Base-by-base conservation (phyloP, 306 rosid species). In the Trifolium pratense region DNA sequence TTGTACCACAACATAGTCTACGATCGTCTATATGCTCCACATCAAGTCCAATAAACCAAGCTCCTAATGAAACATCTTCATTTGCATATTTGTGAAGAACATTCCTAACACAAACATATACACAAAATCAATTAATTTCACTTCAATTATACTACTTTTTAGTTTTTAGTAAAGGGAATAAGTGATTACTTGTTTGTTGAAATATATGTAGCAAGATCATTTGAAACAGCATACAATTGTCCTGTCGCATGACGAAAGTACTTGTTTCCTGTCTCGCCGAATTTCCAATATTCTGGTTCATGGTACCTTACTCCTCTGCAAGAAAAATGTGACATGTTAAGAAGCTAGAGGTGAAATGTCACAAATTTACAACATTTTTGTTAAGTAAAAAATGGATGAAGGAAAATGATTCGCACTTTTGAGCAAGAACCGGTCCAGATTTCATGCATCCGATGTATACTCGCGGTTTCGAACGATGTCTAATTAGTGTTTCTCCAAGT, bases 241-340 rank as follows among this genome's bases (percentile, higher is more conserved):
- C 99, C 99, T 0, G 99, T 95, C 66, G 99, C 99, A 1, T 95
- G 99, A 16, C 99, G 97, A 80, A 95, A 95, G 80, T 95, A 95
- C 90, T 82, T 95, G 90, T 95, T 95, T 62, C 99, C 99, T 5
- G 88, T 71, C 84, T 95, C 99, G 0, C 99, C 97, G 16, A 95
- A 95, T 83, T 92, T 95, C 99, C 99, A 90, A 25, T 88, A 78
- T 72, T 95, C 99, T 6, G 99, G 99, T 82, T 95, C 97, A 68
- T 95, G 97, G 82, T 95, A 95, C 78, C 99, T 84, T 78, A 95
- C 99, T 66, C 99, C 99, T 85, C 99, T 95, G 73, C 36, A 43
- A 79, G 15, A 61, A 73, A 66, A 49, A 68, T 42, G 49, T 42
- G 55, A 29, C 51, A 61, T 18, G 59, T 78, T 78, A 63, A 85